Evolutionary conservation across 2,329 filamentous ascomycete genomes (phyloP).

Genomic region (Penicillium digitatum): DNA sequence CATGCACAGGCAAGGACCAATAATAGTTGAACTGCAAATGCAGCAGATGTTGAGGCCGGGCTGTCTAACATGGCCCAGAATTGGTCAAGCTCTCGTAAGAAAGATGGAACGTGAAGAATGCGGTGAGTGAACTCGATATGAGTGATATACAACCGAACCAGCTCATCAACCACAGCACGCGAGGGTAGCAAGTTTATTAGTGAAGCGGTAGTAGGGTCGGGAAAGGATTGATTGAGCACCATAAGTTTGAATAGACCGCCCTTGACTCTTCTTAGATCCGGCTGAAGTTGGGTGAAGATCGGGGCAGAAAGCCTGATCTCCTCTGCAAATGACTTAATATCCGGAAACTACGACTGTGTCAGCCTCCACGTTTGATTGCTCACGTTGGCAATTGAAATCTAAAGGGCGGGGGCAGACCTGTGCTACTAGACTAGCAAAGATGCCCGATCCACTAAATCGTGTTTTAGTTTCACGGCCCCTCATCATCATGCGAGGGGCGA

Average conservation of each 20-base stretch:
- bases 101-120: conserved; percentile 41
- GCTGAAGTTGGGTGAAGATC: conserved; percentile 33
- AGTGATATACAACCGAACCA: conserved; percentile 38
- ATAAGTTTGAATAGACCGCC: conserved; percentile 30
- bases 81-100: conserved; percentile 36
- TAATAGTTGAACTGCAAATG: conserved; percentile 37
- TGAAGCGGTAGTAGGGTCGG: conserved; percentile 28
- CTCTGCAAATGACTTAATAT: conserved; percentile 37
- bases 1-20: conserved; percentile 39
- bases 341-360: conserved; percentile 33
- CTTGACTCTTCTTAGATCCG: conserved; percentile 34
- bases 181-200: conserved; percentile 35
- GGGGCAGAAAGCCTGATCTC: conserved; percentile 38
- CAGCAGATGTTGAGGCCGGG: conserved; percentile 26
- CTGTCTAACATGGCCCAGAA: conserved; percentile 33
- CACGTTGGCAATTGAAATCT: neutral
- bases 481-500: conserved; percentile 36
- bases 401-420: conserved; percentile 30
- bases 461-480: conserved; percentile 39
- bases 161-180: conserved; percentile 34
- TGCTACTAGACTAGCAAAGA: conserved; percentile 38
- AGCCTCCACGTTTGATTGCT: conserved; percentile 2
- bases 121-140: conserved; percentile 41
- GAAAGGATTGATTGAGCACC: conserved; percentile 29
- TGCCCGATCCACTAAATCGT: conserved; percentile 41